Evolutionary conservation across 805 yeast species (phyloP), one percentile per base, ranked within the genome.

Genomic region (Nakazawaea wickerhamii): DNA sequence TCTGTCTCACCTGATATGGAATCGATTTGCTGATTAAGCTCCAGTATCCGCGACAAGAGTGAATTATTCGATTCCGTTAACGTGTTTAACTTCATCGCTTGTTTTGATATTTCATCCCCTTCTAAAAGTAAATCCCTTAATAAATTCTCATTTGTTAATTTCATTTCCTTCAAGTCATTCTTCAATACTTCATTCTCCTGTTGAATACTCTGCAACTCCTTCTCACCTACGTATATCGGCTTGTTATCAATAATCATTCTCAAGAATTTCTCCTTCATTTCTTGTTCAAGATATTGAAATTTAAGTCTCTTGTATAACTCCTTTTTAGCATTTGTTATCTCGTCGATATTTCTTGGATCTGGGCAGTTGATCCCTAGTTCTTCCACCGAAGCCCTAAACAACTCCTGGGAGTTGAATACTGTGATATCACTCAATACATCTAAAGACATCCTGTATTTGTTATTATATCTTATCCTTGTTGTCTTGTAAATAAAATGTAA

Each of bases 211-310:
- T 20, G 11, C 25, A 50, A 31, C 17, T 40, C 31, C 19, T 51
- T 48, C 25, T 48, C 51, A 2, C 44, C 47, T 3, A 55, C 41
- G 22, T 41, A 48, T 19, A 31, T 30, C 9, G 47, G 52, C n/a
- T 50, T 36, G 31, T 50, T 61, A 40, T 59, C 65, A 10, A 77
- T 61, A 8, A 83, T 60, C 21, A 66, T 63, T 28, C 84, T 60
- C 28, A 84, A 60, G 57, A 84, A 83, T 56, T 75, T 73, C 49
- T 81, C 85, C 48, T 84, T 75, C 4, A 88, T 72, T 48, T 81
- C 89, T 52, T 81, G 84, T 55, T 84, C 91, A 32, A 81, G 56
- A 53, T 79, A 84, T 43, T 79, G 72, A 48, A 80, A 80, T 51
- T 80, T 79, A 32, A 82, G 62, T 45, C 80, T 71, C 14, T 73